These are phyloP conservation scores for Phlyctochytrium arcticum DNA, from an alignment of 192 early-diverging fungal genomes.

Conservation along the genomic window DNA sequence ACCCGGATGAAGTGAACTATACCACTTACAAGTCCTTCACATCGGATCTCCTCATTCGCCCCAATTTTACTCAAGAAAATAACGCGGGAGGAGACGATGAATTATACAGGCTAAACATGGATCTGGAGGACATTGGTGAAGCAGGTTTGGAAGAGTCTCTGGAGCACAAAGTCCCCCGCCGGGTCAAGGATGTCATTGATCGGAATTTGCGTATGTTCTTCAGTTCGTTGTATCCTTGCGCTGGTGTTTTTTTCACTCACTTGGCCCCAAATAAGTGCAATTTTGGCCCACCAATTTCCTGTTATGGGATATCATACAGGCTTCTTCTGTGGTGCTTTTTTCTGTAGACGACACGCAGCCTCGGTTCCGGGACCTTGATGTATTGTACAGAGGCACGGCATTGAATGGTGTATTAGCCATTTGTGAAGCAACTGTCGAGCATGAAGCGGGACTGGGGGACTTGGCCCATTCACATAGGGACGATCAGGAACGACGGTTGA, in stretches of 20 bases:
- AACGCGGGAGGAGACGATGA: too few species aligned
- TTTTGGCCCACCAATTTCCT: neutral
- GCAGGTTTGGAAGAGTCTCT: constrained; percentile 2
- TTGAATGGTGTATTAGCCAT: too few species aligned
- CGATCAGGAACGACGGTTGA: too few species aligned
- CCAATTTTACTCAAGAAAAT: neutral
- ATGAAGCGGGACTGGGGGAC: too few species aligned
- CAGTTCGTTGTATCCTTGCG: neutral
- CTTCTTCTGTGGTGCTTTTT: too few species aligned
- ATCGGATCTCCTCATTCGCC: constrained; percentile 3
- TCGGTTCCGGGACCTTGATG: too few species aligned
- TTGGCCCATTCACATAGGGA: too few species aligned
- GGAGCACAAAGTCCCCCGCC: neutral
- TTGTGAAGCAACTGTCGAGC: too few species aligned
- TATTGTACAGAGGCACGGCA: too few species aligned
- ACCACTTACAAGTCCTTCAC: neutral
- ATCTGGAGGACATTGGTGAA: neutral
- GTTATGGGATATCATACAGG: constrained; percentile 1
- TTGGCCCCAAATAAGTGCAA: neutral
- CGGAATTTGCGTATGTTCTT: neutral
- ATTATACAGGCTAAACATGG: too few species aligned
- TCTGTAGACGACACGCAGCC: too few species aligned
- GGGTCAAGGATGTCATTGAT: neutral
- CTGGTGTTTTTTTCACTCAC: neutral
- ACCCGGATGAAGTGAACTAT: constrained; percentile 5